phyloP scores from a whole-genome alignment of 2,329 filamentous ascomycete species.

The Pyricularia pennisetigena region DNA sequence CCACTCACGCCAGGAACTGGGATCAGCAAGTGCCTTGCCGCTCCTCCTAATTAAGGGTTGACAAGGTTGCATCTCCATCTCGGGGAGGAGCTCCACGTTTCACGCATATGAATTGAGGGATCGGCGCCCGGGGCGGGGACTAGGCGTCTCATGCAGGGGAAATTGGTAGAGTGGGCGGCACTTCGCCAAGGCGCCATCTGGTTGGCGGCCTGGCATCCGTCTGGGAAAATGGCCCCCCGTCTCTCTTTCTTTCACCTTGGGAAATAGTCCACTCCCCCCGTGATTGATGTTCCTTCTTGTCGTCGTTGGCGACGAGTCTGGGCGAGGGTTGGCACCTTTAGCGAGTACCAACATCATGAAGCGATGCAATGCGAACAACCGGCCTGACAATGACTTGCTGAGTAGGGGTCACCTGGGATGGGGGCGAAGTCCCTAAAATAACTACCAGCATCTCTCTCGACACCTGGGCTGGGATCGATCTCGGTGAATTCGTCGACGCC shows the following conservation, averaged over 20 bases:
- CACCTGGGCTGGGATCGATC: neutral
- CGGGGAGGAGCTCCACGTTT: slow-evolving; percentile 1
- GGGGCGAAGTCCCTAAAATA: too few species aligned
- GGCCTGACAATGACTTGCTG: neutral
- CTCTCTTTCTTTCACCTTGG: neutral
- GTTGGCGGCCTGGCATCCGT: neutral
- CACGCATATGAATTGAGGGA: slow-evolving; percentile 1
- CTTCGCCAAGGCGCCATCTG: neutral
- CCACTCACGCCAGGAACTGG: neutral
- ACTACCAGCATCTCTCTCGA: too few species aligned
- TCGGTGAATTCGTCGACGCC: neutral
- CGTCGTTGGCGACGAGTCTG: neutral
- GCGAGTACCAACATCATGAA: neutral
- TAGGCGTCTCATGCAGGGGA: slow-evolving; percentile 1
- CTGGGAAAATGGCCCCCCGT: neutral
- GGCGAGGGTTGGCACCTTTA: neutral
- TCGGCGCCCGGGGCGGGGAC: neutral
- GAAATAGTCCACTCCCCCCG: neutral
- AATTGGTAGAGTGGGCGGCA: neutral
- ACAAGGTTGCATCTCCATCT: neutral
- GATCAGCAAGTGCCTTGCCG: neutral
- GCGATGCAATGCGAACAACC: neutral
- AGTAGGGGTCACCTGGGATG: too few species aligned
- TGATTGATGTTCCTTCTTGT: neutral
- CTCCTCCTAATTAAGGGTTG: neutral